Percentiles rank a stretch among this genome's conserved stretches.
Evolutionary conservation across 345 rosid genomes (phyloP).

Genomic region (Salix exigua): DNA sequence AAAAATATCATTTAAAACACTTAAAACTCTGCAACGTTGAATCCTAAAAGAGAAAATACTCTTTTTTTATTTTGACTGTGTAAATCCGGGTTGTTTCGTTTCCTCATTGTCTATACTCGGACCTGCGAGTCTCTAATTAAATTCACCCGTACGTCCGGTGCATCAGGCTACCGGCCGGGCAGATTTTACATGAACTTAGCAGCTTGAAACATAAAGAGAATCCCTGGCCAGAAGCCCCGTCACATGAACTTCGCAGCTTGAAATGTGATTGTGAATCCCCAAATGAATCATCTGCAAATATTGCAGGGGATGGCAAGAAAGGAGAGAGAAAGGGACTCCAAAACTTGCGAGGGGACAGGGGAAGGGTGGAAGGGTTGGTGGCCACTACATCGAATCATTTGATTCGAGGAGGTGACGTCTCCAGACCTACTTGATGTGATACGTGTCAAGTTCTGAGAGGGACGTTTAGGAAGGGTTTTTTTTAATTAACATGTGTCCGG

Average conservation of each 20-base stretch:
- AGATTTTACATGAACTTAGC: too few species aligned
- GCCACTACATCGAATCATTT: not conserved
- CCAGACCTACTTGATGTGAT: not conserved
- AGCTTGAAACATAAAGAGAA: too few species aligned
- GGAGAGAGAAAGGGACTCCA: not conserved
- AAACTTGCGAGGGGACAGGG: not conserved
- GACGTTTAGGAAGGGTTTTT: not conserved
- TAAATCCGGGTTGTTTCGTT: too few species aligned
- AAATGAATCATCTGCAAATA: not conserved
- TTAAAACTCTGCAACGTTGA: too few species aligned
- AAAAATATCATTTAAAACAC: too few species aligned
- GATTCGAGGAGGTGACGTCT: not conserved
- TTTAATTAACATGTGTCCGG: too few species aligned
- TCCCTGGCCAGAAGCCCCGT: not conserved
- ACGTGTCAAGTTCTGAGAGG: not conserved
- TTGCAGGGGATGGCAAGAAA: not conserved
- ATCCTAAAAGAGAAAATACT: too few species aligned
- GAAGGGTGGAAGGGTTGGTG: not conserved
- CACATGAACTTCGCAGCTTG: not conserved
- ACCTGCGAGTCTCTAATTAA: too few species aligned
- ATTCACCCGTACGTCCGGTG: too few species aligned
- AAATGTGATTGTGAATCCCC: not conserved
- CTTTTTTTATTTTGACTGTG: too few species aligned
- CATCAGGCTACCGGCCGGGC: too few species aligned
- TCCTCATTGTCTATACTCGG: too few species aligned